phyloP scores from a whole-genome alignment of 768 basidiomycete species.

The Stropharia rugosoannulata region DNA sequence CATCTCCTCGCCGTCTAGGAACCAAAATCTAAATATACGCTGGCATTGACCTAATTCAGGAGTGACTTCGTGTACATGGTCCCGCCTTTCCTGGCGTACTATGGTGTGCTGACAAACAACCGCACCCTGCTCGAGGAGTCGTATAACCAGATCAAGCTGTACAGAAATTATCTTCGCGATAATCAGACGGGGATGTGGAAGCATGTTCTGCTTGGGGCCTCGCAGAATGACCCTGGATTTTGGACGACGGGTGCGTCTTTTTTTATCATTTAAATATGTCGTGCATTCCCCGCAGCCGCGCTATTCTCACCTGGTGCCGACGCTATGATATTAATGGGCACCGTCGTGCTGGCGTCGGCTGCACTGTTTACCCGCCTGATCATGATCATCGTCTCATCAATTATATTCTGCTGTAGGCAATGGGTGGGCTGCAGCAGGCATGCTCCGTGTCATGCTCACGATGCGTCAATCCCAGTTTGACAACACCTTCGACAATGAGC shows the following conservation, averaged over 20 bases:
- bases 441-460: constrained; percentile 78
- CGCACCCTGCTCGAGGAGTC: constrained; percentile 58
- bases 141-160: constrained; percentile 71
- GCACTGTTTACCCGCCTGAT: too few species aligned
- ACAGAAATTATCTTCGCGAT: constrained; percentile 66
- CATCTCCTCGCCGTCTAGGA: neutral
- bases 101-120: constrained; percentile 63
- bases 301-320: neutral
- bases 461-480: constrained; percentile 62
- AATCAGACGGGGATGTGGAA: constrained; percentile 61
- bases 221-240: constrained; percentile 59
- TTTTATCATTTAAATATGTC: neutral
- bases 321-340: too few species aligned
- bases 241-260: constrained; percentile 71
- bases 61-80: constrained; percentile 84
- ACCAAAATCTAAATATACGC: neutral
- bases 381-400: too few species aligned
- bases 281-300: neutral
- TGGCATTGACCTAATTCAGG: constrained; percentile 37
- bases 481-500: constrained; percentile 45
- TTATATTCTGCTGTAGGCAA: constrained; percentile 50
- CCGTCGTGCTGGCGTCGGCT: too few species aligned
- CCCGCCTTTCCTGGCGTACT: constrained; percentile 85
- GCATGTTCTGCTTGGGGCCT: constrained; percentile 64
- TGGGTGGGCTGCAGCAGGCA: constrained; percentile 88